Conservation (phyloP, 768 basidiomycete genomes). For the Suillus subaureus region DNA sequence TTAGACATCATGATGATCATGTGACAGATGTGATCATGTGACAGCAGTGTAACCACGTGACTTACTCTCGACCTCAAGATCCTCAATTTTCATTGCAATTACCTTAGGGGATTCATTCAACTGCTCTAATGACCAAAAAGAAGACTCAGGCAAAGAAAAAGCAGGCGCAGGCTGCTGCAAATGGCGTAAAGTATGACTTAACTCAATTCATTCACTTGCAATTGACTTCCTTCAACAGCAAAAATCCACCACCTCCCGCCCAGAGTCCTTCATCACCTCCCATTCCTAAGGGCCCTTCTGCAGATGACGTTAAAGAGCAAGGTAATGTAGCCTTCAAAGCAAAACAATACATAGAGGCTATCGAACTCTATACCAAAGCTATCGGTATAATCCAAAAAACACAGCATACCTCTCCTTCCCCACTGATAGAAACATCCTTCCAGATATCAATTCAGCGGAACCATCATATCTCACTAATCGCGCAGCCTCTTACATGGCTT, state of each 20-base stretch:
- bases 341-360: conserved; percentile 64
- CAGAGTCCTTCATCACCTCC: conserved; percentile 19
- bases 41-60: not conserved
- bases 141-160: conserved; percentile 31
- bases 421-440: conserved; percentile 7
- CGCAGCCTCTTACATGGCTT: conserved; percentile 81
- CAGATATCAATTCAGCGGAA: conserved; percentile 64
- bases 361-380: conserved; percentile 74
- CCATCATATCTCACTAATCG: conserved; percentile 84
- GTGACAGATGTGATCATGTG: not conserved
- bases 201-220: not conserved
- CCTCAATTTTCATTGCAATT: not conserved
- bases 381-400: conserved; percentile 47
- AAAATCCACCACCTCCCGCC: conserved; percentile 12
- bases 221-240: conserved; percentile 19
- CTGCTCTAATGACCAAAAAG: conserved; percentile 29
- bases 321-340: conserved; percentile 79
- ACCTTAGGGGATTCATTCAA: not conserved
- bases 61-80: not conserved
- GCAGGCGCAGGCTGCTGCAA: conserved; percentile 24
- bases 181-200: conserved; percentile 24
- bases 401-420: conserved; percentile 10
- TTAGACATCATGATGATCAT: not conserved
- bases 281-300: conserved; percentile 35
- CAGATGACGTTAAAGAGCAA: conserved; percentile 67